These are phyloP conservation scores for Fusarium sp. DNA, from an alignment of 2,329 filamentous ascomycete species.

Conservation along the genomic window DNA sequence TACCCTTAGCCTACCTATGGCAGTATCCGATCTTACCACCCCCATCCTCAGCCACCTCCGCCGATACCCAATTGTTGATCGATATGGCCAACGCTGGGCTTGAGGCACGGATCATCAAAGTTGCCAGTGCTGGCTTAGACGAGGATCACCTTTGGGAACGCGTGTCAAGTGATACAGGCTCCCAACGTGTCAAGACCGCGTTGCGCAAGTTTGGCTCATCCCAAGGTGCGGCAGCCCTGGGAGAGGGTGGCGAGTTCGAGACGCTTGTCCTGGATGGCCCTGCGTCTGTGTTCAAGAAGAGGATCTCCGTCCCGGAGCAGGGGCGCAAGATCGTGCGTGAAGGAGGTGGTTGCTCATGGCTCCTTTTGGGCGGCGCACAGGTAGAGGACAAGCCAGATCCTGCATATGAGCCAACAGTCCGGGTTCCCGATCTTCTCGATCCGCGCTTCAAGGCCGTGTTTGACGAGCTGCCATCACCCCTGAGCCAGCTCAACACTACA, in stretches of 20 bases:
- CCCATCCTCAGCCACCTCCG: conserved; percentile 51
- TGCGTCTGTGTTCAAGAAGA: conserved; percentile 76
- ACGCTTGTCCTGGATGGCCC: conserved; percentile 91
- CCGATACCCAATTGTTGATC: conserved; percentile 74
- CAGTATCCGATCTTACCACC: conserved; percentile 83
- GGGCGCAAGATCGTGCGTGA: conserved; percentile 71
- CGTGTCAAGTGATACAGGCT: conserved; percentile 72
- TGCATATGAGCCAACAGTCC: conserved; percentile 53
- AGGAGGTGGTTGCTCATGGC: conserved; percentile 83
- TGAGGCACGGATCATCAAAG: conserved; percentile 94
- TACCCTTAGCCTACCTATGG: conserved; percentile 91
- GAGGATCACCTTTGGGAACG: conserved; percentile 85
- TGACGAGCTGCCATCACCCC: conserved; percentile 48
- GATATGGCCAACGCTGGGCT: conserved; percentile 86
- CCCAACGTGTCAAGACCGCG: conserved; percentile 64
- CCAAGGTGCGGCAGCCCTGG: conserved; percentile 79
- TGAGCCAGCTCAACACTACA: conserved; percentile 15
- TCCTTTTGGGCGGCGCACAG: conserved; percentile 72
- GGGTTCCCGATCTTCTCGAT: conserved; percentile 78
- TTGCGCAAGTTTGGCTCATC: conserved; percentile 77
- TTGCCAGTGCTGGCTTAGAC: conserved; percentile 90
- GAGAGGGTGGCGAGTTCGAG: conserved; percentile 97
- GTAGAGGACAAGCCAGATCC: conserved; percentile 61
- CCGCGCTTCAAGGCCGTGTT: conserved; percentile 66
- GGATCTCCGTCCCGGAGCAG: conserved; percentile 73